Conservation (phyloP, 306 rosid genomes). For the Glycyrrhiza uralensis region DNA sequence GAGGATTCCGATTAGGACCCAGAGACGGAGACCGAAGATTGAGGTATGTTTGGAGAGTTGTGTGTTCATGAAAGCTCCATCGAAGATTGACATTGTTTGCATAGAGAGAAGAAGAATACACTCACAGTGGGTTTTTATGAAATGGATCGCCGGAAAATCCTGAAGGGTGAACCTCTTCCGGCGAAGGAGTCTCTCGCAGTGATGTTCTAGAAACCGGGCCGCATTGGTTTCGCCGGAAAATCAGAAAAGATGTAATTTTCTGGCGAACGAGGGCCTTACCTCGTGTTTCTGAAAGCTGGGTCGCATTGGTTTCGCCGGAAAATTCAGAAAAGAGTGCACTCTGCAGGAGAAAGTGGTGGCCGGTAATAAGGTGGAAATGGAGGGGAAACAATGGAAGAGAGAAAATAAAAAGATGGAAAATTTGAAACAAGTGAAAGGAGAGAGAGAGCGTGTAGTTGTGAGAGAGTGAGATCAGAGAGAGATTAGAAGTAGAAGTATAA, state of each 20-base stretch:
- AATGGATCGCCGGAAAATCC: slow-evolving; percentile 1
- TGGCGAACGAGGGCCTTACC: background rate
- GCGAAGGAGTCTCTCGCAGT: background rate
- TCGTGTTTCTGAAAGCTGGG: background rate
- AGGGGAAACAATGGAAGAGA: background rate
- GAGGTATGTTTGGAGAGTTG: slow-evolving; percentile 79
- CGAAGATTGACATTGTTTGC: slow-evolving; percentile 65
- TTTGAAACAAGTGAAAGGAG: slow-evolving; percentile 12
- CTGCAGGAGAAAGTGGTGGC: background rate
- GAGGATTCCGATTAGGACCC: slow-evolving; percentile 90
- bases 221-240: slow-evolving; percentile 3
- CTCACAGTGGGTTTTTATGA: background rate
- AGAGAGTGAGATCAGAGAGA: background rate
- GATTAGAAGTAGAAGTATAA: background rate
- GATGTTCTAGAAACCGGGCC: background rate
- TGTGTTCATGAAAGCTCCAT: slow-evolving; percentile 69
- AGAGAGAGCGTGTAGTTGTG: background rate
- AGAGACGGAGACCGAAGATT: slow-evolving; percentile 81
- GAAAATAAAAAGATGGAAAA: background rate
- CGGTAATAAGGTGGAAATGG: background rate
- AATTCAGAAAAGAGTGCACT: background rate
- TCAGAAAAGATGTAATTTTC: background rate
- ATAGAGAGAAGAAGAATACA: background rate
- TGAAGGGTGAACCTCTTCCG: background rate
- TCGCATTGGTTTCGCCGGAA: slow-evolving; percentile 26